Percentiles rank a stretch among this genome's conserved stretches.
phyloP scores from a whole-genome alignment of 2,329 filamentous ascomycete genomes.

The Cryphonectria parasitica region DNA sequence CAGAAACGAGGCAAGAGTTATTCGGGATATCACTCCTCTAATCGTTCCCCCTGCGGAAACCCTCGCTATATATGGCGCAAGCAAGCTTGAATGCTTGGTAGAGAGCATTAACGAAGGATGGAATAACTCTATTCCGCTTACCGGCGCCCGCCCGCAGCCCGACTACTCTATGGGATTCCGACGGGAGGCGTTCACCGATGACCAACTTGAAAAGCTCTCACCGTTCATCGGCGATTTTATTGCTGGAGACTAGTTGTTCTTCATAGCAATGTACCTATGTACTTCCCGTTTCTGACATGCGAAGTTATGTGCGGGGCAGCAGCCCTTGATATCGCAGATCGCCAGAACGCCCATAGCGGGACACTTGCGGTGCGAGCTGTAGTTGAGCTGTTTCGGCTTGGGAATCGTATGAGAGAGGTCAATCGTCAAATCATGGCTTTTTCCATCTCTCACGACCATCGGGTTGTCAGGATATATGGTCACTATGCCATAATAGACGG shows the following conservation, averaged over 20 bases:
- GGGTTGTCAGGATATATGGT: conserved; percentile 43
- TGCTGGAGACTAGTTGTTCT: conserved; percentile 33
- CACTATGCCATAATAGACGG: conserved; percentile 45
- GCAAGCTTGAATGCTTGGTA: conserved; percentile 38
- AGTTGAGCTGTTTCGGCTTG: conserved; percentile 44
- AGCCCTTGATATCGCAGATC: conserved; percentile 43
- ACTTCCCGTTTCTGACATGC: conserved; percentile 54
- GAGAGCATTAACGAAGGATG: conserved; percentile 49
- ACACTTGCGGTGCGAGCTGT: conserved; percentile 44
- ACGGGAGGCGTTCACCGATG: conserved; percentile 46
- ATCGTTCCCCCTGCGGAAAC: conserved; percentile 41
- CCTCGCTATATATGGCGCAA: conserved; percentile 37
- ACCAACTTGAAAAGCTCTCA: conserved; percentile 46
- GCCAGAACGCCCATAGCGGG: conserved; percentile 48
- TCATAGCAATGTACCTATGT: too few relatives aligned
- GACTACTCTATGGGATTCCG: conserved; percentile 41
- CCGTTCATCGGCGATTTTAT: conserved; percentile 40
- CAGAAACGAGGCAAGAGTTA: conserved; percentile 40
- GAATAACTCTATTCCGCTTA: conserved; percentile 45
- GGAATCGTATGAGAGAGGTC: conserved; percentile 42
- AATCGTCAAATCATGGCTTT: conserved; percentile 48
- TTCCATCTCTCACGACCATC: conserved; percentile 45
- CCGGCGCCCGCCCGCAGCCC: conserved; percentile 36
- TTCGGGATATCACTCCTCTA: conserved; percentile 38
- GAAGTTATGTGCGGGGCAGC: conserved; percentile 50